phyloP scores from a whole-genome alignment of 202 grass and related monocot genomes.

The Tripidium arundinaceum region DNA sequence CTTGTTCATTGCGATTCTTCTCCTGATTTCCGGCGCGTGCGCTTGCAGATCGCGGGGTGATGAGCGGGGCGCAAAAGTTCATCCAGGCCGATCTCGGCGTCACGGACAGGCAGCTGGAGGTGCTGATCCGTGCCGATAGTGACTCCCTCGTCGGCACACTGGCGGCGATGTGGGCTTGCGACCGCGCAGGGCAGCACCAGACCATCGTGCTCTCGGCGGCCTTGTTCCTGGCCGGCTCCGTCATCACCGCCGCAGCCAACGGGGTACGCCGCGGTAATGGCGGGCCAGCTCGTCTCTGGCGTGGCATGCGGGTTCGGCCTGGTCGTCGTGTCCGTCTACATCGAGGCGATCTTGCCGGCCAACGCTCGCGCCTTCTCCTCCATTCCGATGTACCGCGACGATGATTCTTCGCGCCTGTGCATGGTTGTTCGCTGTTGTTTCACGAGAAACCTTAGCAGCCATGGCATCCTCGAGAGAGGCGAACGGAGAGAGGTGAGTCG shows the following conservation, averaged over 20 bases:
- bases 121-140: slow-evolving; percentile 63
- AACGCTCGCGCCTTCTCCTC: slow-evolving; percentile 65
- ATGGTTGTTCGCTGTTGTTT: too few relatives aligned
- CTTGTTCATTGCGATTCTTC: too few relatives aligned
- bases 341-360: slow-evolving; percentile 59
- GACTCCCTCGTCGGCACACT: slow-evolving; percentile 70
- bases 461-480: too few relatives aligned
- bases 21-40: too few relatives aligned
- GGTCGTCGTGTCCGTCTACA: slow-evolving; percentile 67
- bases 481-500: too few relatives aligned
- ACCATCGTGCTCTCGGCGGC: slow-evolving; percentile 53
- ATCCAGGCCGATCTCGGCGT: slow-evolving; percentile 49
- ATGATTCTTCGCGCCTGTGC: too few relatives aligned
- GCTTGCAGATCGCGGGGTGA: slow-evolving; percentile 66
- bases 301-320: slow-evolving; percentile 58
- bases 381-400: too few relatives aligned
- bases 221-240: slow-evolving; percentile 72
- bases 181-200: slow-evolving; percentile 50
- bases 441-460: too few relatives aligned
- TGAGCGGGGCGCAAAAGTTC: slow-evolving; percentile 78
- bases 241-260: slow-evolving; percentile 32
- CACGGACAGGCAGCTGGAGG: slow-evolving; percentile 65
- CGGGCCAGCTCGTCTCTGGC: slow-evolving; percentile 46
- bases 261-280: slow-evolving; percentile 67
- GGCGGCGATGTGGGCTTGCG: slow-evolving; percentile 61